A percentile compares a stretch with the other conserved stretches of the same genome.
These are phyloP conservation scores for Leucocoprinus sp. DNA, from an alignment of 768 basidiomycete genomes.

Conservation along the genomic window DNA sequence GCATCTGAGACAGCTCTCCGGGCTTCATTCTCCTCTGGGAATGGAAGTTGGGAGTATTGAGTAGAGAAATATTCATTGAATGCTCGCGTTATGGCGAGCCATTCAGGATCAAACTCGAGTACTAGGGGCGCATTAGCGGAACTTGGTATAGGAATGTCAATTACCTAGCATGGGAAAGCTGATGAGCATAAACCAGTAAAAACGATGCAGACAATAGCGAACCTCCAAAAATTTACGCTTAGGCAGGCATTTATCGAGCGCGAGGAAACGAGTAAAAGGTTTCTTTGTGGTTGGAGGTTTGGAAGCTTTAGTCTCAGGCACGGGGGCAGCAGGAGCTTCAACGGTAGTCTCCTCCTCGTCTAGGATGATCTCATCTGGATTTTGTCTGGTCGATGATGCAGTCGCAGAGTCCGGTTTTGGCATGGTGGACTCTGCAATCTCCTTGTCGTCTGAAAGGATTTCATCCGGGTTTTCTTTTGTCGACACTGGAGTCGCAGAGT, in stretches of 20 bases:
- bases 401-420: not conserved
- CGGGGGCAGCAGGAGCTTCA: slow-evolving; percentile 24
- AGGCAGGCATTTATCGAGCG: slow-evolving; percentile 84
- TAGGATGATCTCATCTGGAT: slow-evolving; percentile 46
- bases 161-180: slow-evolving; percentile 36
- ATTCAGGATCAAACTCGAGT: slow-evolving; percentile 77
- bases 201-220: too few relatives aligned
- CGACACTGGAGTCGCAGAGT: not conserved
- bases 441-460: slow-evolving; percentile 35
- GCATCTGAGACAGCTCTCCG: slow-evolving; percentile 50
- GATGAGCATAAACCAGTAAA: too few relatives aligned
- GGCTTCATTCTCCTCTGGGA: slow-evolving; percentile 51
- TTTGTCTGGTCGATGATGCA: slow-evolving; percentile 14
- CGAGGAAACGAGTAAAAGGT: slow-evolving; percentile 68
- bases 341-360: slow-evolving; percentile 40
- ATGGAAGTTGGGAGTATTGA: slow-evolving; percentile 35
- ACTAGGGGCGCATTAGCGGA: slow-evolving; percentile 13
- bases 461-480: slow-evolving; percentile 38
- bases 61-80: slow-evolving; percentile 74
- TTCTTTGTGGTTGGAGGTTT: slow-evolving; percentile 11
- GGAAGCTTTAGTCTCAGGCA: slow-evolving; percentile 1
- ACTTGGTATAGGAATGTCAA: slow-evolving; percentile 40
- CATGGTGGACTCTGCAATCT: not conserved
- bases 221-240: slow-evolving; percentile 66
- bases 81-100: slow-evolving; percentile 90